Evolutionary conservation across 2,329 filamentous ascomycete species (phyloP), one percentile per base, ranked within the genome.

Genomic region (Alternaria brassicae): DNA sequence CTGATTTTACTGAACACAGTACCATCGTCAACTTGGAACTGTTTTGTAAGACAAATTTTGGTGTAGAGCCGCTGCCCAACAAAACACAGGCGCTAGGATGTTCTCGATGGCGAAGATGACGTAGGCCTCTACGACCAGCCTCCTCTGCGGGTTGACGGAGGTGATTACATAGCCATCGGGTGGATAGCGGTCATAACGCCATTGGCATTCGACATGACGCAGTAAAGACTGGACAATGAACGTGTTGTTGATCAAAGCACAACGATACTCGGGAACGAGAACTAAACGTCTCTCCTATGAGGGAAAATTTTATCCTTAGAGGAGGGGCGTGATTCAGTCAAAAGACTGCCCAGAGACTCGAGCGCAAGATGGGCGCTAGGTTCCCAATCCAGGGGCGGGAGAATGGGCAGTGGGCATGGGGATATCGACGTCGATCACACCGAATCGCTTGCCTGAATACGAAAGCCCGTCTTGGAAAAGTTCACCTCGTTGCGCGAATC

Each of bases 61-160:
- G 67, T 68, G 47, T 74, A 75, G n/a, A 74, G 50, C 13, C 71
- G 65, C 59, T 74, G 72, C 1, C 59, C 34, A 9, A 74, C n/a
- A 45, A 45, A 75, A 73, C 0, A 63, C 15, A 2, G 71, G 23
- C 0, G 67, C 58, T 2, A 73, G 30, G 6, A 65, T 37, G 19
- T 64, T 67, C 15, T 71, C 69, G 6, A 72, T 56, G 2, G 58
- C 67, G 19, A 64, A 61, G 1, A 74, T 49, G 7, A 56, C 55
- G 47, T 73, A 75, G 3, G 67, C 45, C 10, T 62, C 44, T 3
- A 41, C 42, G n/a, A 68, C 53, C 17, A 62, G 58, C 44, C 61
- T 60, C 5, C 66, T 58, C 25, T 60, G 55, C 3, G 73, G 73
- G 19, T 74, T 66, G 12, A 61, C 68, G 51, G 74, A 74, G 53